Evolutionary conservation across 108 stramenopile species (phyloP).

Genomic region (Pseudonitzschia multiseries): DNA sequence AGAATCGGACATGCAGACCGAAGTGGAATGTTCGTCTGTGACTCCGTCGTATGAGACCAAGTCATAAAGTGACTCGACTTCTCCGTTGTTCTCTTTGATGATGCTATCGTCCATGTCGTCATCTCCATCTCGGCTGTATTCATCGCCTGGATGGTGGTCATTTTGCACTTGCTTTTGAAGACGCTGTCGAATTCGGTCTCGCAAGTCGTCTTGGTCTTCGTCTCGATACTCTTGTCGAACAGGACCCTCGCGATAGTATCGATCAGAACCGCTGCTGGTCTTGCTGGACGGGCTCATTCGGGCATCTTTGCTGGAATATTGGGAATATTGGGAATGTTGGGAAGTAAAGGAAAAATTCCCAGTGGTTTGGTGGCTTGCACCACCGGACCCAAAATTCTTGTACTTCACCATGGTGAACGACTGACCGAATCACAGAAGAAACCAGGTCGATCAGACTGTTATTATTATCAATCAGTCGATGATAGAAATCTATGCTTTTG

Average conservation of each 20-base stretch:
- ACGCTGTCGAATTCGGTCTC: not conserved
- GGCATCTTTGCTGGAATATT: no score
- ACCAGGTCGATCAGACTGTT: no score
- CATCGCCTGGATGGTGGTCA: not conserved
- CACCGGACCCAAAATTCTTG: conserved; percentile 10
- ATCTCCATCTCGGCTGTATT: not conserved
- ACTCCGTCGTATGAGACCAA: conserved; percentile 1
- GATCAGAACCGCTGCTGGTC: not conserved
- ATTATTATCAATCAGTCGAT: no score
- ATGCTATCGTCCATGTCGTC: not conserved
- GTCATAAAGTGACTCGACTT: conserved; percentile 10
- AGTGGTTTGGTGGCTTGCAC: not conserved
- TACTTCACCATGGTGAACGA: conserved; percentile 11
- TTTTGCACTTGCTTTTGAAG: not conserved
- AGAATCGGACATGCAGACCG: not conserved
- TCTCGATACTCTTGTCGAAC: not conserved
- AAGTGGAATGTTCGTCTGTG: conserved; percentile 6
- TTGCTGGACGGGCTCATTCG: not conserved
- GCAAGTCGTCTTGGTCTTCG: conserved; percentile 3
- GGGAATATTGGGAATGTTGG: not conserved
- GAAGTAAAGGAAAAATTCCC: conserved; percentile 8
- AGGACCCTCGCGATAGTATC: not conserved
- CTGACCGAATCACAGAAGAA: not conserved
- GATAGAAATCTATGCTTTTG: no score
- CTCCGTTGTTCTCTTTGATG: not conserved